These are phyloP conservation scores for Talaromyces ruber DNA, from an alignment of 495 filamentous ascomycete genomes.

Conservation along the genomic window DNA sequence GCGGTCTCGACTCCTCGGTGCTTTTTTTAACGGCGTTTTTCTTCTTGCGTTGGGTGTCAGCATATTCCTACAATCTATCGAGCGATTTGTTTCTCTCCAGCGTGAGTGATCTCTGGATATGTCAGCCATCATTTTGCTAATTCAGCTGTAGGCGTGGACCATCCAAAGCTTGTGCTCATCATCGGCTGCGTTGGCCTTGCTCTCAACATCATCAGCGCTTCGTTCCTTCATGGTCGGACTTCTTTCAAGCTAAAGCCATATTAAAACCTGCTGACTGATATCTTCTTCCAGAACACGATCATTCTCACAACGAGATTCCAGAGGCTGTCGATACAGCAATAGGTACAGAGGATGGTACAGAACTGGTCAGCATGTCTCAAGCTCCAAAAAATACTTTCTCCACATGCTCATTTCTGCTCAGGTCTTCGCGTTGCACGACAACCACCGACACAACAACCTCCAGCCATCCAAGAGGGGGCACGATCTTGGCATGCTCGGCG, in stretches of 20 bases:
- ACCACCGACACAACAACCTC: constrained; percentile 2
- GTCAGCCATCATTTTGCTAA: background rate
- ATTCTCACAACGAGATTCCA: background rate
- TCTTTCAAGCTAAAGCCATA: background rate
- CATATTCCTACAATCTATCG: constrained; percentile 82
- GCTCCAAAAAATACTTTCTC: background rate
- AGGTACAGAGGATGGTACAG: background rate
- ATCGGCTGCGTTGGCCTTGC: constrained; percentile 71
- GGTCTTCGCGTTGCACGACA: background rate
- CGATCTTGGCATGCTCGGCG: constrained; percentile 34
- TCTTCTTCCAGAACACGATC: background rate
- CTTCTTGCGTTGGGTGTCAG: constrained; percentile 86
- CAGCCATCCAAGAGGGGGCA: constrained; percentile 42
- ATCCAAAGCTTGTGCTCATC: constrained; percentile 68
- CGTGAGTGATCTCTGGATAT: constrained; percentile 14
- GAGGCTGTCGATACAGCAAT: background rate
- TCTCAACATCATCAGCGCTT: constrained; percentile 71
- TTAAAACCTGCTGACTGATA: background rate
- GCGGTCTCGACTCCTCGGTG: constrained; percentile 79
- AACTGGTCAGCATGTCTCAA: background rate
- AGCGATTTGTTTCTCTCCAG: constrained; percentile 57
- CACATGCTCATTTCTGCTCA: background rate
- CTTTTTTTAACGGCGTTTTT: constrained; percentile 88
- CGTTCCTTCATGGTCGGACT: constrained; percentile 61
- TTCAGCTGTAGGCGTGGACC: constrained; percentile 46